phyloP scores from a whole-genome alignment of 768 basidiomycete genomes.

The Podaxis rugospora region DNA sequence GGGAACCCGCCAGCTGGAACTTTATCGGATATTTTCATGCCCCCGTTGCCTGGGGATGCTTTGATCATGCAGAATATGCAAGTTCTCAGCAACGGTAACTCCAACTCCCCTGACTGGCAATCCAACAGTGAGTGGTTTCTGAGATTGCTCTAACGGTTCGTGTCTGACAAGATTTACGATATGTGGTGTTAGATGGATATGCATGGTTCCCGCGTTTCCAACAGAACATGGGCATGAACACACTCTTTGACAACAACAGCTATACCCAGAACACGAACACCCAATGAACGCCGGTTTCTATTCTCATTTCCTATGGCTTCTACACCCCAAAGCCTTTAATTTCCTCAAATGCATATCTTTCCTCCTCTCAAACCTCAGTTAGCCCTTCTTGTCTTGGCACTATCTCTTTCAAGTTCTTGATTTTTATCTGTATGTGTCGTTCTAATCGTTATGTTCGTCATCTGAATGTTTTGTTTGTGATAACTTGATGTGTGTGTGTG shows the following conservation, averaged over 20 bases:
- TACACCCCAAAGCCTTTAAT: neutral
- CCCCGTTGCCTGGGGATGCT: conserved; percentile 53
- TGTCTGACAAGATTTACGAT: neutral
- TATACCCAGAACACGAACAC: neutral
- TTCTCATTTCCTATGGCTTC: neutral
- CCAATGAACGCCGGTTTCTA: neutral
- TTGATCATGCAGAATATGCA: conserved; percentile 62
- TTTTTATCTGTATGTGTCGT: neutral
- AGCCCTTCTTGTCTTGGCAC: neutral
- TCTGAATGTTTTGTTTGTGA: neutral
- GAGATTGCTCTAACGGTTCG: neutral
- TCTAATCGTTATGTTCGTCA: neutral
- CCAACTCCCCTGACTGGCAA: conserved; percentile 44
- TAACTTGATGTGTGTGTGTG: neutral
- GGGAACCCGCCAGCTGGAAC: neutral
- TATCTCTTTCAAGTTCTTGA: neutral
- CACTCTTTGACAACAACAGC: neutral
- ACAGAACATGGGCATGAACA: conserved; percentile 32
- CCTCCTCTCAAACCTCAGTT: neutral
- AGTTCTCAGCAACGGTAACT: conserved; percentile 49
- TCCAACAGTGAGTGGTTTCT: conserved; percentile 2
- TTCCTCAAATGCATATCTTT: neutral
- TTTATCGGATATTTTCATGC: conserved; percentile 42
- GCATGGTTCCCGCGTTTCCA: conserved; percentile 38
- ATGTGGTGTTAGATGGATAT: conserved; percentile 22